Percentiles rank a stretch among this genome's conserved stretches.
phyloP scores from a whole-genome alignment of 2,329 filamentous ascomycete species.

The Fusarium nelsonii region DNA sequence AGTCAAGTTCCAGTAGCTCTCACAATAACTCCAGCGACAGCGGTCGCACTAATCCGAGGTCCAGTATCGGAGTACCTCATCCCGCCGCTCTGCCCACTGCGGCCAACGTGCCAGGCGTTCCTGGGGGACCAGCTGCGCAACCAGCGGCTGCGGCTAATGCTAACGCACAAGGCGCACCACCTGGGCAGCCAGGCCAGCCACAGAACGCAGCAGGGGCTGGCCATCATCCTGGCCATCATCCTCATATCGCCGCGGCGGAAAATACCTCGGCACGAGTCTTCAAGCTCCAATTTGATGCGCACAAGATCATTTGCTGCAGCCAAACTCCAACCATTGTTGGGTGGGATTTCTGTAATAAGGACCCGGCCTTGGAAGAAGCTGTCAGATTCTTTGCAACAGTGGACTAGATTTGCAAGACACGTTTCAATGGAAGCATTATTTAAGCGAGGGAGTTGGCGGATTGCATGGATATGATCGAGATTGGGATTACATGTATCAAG shows the following conservation, averaged over 20 bases:
- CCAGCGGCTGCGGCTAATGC: conserved; percentile 27
- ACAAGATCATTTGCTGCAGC: conserved; percentile 93
- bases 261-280: conserved; percentile 77
- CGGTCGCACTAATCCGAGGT: conserved; percentile 18
- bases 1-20: conserved; percentile 22
- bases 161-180: conserved; percentile 42
- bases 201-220: conserved; percentile 19
- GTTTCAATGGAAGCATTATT: conserved; percentile 25
- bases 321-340: conserved; percentile 93
- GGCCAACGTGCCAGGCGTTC: background rate
- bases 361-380: conserved; percentile 82
- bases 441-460: conserved; percentile 40
- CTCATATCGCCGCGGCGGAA: conserved; percentile 61
- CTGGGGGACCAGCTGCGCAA: conserved; percentile 18
- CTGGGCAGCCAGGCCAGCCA: conserved; percentile 30
- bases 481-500: conserved; percentile 27
- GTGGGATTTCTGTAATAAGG: conserved; percentile 96
- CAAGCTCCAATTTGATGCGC: conserved; percentile 95
- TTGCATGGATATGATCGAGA: conserved; percentile 20
- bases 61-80: conserved; percentile 3
- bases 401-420: conserved; percentile 48
- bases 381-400: conserved; percentile 80
- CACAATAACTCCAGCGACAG: conserved; percentile 15
- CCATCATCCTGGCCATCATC: conserved; percentile 50
- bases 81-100: conserved; percentile 11